Percentiles rank a stretch among this genome's conserved stretches.
Conservation (phyloP, 2,329 filamentous ascomycete species). For the Trichoderma simmonsii region DNA sequence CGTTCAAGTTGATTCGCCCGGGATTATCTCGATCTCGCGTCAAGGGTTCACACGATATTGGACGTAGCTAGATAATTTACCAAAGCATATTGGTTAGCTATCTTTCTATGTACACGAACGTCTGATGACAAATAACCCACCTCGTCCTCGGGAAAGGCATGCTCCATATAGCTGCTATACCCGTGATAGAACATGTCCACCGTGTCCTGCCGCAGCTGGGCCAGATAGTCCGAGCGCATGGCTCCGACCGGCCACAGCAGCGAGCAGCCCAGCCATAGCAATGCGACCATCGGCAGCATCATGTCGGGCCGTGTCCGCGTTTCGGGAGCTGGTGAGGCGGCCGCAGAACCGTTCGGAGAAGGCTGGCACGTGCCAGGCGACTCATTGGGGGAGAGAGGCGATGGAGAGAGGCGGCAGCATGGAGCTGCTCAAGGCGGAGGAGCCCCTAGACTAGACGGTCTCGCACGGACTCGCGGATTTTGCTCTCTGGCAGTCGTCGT, state of each 20-base stretch:
- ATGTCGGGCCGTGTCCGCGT: slow-evolving; percentile 23
- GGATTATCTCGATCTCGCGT: slow-evolving; percentile 80
- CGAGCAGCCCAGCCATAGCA: slow-evolving; percentile 29
- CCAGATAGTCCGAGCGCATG: slow-evolving; percentile 56
- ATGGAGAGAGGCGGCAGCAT: slow-evolving; percentile 12
- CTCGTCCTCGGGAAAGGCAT: slow-evolving; percentile 96
- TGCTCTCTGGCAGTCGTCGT: neutral
- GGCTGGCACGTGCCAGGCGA: slow-evolving; percentile 23
- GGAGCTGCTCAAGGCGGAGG: neutral
- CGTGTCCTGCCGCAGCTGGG: slow-evolving; percentile 56
- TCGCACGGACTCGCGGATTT: neutral
- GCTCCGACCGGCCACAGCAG: slow-evolving; percentile 44
- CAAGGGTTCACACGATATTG: slow-evolving; percentile 78
- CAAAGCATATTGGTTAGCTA: neutral
- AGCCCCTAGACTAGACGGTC: neutral
- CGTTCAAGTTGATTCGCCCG: slow-evolving; percentile 81
- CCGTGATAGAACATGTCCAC: slow-evolving; percentile 94
- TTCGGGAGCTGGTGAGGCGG: slow-evolving; percentile 3
- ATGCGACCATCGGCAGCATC: slow-evolving; percentile 28
- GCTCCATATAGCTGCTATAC: slow-evolving; percentile 87
- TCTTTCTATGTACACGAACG: neutral
- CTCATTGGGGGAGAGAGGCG: slow-evolving; percentile 25
- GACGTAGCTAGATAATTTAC: slow-evolving; percentile 61
- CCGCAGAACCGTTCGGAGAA: slow-evolving; percentile 12
- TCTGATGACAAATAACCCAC: slow-evolving; percentile 34